Conservation (phyloP, 2,329 filamentous ascomycete species). For the Pochonia chlamydosporia region DNA sequence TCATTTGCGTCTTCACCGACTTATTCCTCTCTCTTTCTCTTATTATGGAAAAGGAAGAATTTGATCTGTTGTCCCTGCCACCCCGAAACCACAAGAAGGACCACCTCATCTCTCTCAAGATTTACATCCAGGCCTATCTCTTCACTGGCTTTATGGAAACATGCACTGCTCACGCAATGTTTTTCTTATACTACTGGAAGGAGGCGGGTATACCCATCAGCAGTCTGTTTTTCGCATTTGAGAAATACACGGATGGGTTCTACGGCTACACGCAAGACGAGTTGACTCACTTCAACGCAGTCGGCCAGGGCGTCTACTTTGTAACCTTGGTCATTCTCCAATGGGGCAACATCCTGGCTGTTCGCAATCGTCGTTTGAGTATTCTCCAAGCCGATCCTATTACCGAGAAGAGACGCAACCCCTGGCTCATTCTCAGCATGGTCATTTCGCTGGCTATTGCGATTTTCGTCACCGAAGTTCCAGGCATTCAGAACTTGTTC, state of each 20-base stretch:
- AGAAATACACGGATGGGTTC: conserved; percentile 41
- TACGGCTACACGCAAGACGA: conserved; percentile 40
- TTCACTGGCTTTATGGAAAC: conserved; percentile 48
- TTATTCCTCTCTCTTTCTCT: conserved; percentile 44
- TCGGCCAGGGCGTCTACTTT: conserved; percentile 48
- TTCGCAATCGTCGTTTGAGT: conserved; percentile 45
- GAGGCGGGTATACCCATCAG: conserved; percentile 40
- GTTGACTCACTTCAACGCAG: conserved; percentile 41
- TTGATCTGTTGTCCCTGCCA: conserved; percentile 43
- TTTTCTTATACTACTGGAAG: conserved; percentile 46
- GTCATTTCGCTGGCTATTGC: conserved; percentile 43
- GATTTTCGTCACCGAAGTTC: conserved; percentile 47
- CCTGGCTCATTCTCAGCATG: conserved; percentile 41
- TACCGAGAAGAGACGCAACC: conserved; percentile 39
- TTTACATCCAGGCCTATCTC: conserved; percentile 46
- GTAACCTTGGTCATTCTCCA: conserved; percentile 48
- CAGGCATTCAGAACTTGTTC: conserved; percentile 42
- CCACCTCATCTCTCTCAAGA: conserved; percentile 45
- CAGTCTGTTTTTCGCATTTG: conserved; percentile 44
- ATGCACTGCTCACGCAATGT: conserved; percentile 44
- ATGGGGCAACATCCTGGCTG: conserved; percentile 45
- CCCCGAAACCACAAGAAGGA: conserved; percentile 44
- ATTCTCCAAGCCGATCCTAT: conserved; percentile 47
- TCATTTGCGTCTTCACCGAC: conserved; percentile 52
- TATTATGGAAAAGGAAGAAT: conserved; percentile 52